Base-by-base conservation (phyloP, 805 yeast genomes). In the Suhomyces xylopsoci region DNA sequence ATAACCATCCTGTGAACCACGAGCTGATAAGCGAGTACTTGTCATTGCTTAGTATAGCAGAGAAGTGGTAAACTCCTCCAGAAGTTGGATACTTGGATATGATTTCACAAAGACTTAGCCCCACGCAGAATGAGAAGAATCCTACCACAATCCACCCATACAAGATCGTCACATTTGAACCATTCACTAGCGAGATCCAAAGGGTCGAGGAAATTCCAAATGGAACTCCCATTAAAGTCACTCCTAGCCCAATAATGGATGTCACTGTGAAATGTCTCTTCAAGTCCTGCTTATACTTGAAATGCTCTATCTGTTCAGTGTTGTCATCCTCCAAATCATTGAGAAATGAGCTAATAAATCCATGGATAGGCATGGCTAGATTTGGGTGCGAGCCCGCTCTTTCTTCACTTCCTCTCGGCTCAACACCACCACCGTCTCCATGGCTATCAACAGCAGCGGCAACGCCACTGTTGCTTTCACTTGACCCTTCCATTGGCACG, bases 151-250 rank as follows among this genome's bases (percentile, higher is more conserved):
- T 60, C 83, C 90, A 87, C 0, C 96, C 96, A 71, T 85, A 83
- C 44, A 88, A 71, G 43, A 88, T 84, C 0, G 94, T 86, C 12
- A 83, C 83, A 49, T 87, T 85, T 1, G 91, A 90, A 7, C 96
- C 96, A 67, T 87, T 88, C 8, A 83, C 77, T 50, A 88, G 69
- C 3, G 89, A 87, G 28, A 85, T 84, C 62, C 85, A 82, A 64
- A 88, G 74, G 1, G 91, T 87, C 3, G 90, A 82, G 8, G 90
- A 82, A 59, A 88, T 78, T 1, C 93, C 91, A 59, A 87, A 78
- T 0, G 92, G 93, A 0, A 90, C 92, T 42, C 90, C 88, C 92
- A 88, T 87, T 30, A 88, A 69, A 1, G 91, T 83, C 64, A 88
- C 87, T 0, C 94, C 93, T 22, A 88, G 70, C 3, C 94, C 96